Conservation (phyloP, 805 yeast genomes). For the Saccharomycopsis sp. region DNA sequence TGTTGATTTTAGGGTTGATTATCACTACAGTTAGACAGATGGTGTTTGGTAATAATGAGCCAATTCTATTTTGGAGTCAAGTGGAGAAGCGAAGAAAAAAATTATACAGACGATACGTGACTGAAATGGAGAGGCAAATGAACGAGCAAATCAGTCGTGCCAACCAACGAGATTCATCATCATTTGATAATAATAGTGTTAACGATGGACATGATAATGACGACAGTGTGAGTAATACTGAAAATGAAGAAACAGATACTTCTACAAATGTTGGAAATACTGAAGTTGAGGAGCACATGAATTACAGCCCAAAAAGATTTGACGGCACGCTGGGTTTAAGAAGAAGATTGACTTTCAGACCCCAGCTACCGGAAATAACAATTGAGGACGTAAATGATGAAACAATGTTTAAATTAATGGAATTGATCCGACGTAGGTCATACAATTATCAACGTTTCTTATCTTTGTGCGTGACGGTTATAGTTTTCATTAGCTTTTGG, state of each 20-base stretch:
- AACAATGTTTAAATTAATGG: slow-evolving; percentile 51
- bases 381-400: slow-evolving; percentile 30
- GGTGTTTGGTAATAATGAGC: slow-evolving; percentile 51
- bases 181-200: too few species aligned
- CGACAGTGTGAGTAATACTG: neutral
- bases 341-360: neutral
- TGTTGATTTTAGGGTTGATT: slow-evolving; percentile 66
- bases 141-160: neutral
- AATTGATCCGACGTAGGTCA: slow-evolving; percentile 40
- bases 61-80: slow-evolving; percentile 60
- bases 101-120: slow-evolving; percentile 27
- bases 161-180: too few species aligned
- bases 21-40: slow-evolving; percentile 63
- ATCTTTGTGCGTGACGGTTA: slow-evolving; percentile 35
- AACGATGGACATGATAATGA: slow-evolving; percentile 1
- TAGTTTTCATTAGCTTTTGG: slow-evolving; percentile 53
- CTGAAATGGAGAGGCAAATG: slow-evolving; percentile 7
- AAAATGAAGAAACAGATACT: neutral
- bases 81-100: slow-evolving; percentile 44
- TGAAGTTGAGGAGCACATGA: neutral
- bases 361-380: neutral
- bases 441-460: slow-evolving; percentile 31
- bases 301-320: neutral
- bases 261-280: neutral
- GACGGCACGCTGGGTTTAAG: neutral